Evolutionary conservation across 2,329 filamentous ascomycete species (phyloP).

Genomic region (Aspergillus felis): DNA sequence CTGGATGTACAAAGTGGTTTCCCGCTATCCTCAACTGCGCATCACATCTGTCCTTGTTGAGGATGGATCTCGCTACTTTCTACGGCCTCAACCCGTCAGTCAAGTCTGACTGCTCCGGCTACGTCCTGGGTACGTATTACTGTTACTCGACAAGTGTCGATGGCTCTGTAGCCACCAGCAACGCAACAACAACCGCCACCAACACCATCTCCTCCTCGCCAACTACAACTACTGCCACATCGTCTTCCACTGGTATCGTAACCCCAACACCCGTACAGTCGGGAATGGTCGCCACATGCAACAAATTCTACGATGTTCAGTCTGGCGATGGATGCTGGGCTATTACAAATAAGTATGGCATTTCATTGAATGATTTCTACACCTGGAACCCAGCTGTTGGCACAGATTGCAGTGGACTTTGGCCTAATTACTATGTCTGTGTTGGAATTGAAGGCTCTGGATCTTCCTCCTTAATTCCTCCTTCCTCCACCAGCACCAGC

Average conservation of each 20-base stretch:
- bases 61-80: not conserved
- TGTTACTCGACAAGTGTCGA: slow-evolving; percentile 9
- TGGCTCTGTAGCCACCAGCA: not conserved
- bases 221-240: slow-evolving; percentile 1
- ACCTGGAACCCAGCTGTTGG: slow-evolving; percentile 18
- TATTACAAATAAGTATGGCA: slow-evolving; percentile 1
- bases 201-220: slow-evolving; percentile 1
- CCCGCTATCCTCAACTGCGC: not conserved
- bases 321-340: slow-evolving; percentile 8
- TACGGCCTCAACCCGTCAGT: slow-evolving; percentile 23
- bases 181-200: not conserved
- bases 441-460: slow-evolving; percentile 5
- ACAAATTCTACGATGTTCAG: slow-evolving; percentile 11
- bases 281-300: slow-evolving; percentile 14
- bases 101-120: slow-evolving; percentile 19
- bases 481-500: too few relatives aligned
- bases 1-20: not conserved
- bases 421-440: slow-evolving; percentile 15
- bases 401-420: slow-evolving; percentile 9
- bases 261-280: slow-evolving; percentile 7
- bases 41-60: not conserved
- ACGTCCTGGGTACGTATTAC: slow-evolving; percentile 20
- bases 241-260: not conserved
- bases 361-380: slow-evolving; percentile 10
- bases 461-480: too few relatives aligned